These are phyloP conservation scores for Lophiotrema nucula DNA, from an alignment of 495 filamentous ascomycete species.

Conservation along the genomic window DNA sequence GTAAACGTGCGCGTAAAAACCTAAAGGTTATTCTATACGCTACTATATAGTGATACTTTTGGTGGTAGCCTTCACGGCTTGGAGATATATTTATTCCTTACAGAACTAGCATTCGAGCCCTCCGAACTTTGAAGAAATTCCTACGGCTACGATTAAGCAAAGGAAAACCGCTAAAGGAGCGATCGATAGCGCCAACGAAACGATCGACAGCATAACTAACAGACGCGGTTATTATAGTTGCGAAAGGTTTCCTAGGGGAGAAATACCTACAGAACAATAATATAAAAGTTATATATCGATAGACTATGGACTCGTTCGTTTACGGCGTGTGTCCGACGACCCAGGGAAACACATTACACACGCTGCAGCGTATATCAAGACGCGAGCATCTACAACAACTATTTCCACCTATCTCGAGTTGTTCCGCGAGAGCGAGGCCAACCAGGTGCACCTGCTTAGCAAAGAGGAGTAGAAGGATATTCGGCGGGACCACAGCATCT, in stretches of 20 bases:
- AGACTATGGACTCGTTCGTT: conserved; percentile 36
- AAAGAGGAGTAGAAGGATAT: not conserved
- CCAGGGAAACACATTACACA: conserved; percentile 14
- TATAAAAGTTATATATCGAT: conserved; percentile 34
- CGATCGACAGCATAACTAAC: conserved; percentile 28
- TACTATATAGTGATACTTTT: conserved; percentile 1
- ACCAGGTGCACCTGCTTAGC: not conserved
- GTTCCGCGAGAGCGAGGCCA: conserved; percentile 4
- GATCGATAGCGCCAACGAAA: conserved; percentile 26
- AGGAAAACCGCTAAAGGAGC: conserved; percentile 29
- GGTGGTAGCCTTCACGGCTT: conserved; percentile 5
- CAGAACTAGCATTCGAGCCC: conserved; percentile 10
- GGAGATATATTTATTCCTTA: conserved; percentile 13
- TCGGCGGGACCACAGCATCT: not conserved
- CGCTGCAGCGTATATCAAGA: conserved; percentile 17
- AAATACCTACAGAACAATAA: conserved; percentile 35
- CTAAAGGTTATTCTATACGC: not conserved
- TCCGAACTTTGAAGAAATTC: conserved; percentile 35
- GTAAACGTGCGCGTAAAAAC: not conserved
- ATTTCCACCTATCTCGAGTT: conserved; percentile 2
- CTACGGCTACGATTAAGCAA: conserved; percentile 31
- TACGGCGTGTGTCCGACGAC: conserved; percentile 13
- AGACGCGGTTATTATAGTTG: conserved; percentile 19
- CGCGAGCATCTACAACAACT: conserved; percentile 1
- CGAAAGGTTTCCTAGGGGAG: conserved; percentile 17